Evolutionary conservation across 768 basidiomycete genomes (phyloP).

Genomic region (Piloderma croceum): DNA sequence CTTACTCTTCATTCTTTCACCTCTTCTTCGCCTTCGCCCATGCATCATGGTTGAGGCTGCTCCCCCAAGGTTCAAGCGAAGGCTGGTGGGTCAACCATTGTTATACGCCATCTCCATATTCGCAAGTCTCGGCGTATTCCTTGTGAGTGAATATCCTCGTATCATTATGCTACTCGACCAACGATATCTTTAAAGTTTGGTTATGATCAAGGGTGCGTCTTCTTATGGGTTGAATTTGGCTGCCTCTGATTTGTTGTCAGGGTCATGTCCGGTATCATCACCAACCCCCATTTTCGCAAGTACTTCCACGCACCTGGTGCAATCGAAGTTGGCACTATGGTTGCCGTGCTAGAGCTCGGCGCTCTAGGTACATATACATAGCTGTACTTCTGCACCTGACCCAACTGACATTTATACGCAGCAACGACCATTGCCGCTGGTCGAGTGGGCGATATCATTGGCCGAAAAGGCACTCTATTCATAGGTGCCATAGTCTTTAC

Average conservation of each 20-base stretch:
- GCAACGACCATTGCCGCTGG: constrained; percentile 89
- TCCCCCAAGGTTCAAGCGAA: constrained; percentile 29
- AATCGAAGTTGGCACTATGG: constrained; percentile 85
- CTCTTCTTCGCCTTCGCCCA: constrained; percentile 22
- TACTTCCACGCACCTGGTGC: constrained; percentile 78
- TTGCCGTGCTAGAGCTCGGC: constrained; percentile 90
- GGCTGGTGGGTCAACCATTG: constrained; percentile 72
- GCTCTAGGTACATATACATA: constrained; percentile 61
- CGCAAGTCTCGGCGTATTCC: constrained; percentile 79
- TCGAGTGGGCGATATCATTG: constrained; percentile 79
- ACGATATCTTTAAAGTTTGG: constrained; percentile 49
- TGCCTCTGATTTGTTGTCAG: too few species aligned
- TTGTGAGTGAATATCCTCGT: constrained; percentile 43
- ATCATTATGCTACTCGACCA: constrained; percentile 4
- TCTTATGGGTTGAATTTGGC: too few species aligned
- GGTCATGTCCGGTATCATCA: constrained; percentile 91
- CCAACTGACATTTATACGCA: constrained; percentile 23
- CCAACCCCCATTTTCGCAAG: constrained; percentile 72
- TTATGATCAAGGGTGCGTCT: constrained; percentile 75
- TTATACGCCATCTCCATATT: constrained; percentile 79
- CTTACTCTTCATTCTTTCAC: constrained; percentile 1
- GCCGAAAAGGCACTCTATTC: constrained; percentile 80
- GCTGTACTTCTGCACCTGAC: not conserved
- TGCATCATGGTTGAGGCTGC: constrained; percentile 50
- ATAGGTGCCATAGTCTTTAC: constrained; percentile 80